A percentile compares a stretch with the other conserved stretches of the same genome.
Conservation (phyloP, 371 early-diverging fungal species). For the Dinochytrium kinnereticum region DNA sequence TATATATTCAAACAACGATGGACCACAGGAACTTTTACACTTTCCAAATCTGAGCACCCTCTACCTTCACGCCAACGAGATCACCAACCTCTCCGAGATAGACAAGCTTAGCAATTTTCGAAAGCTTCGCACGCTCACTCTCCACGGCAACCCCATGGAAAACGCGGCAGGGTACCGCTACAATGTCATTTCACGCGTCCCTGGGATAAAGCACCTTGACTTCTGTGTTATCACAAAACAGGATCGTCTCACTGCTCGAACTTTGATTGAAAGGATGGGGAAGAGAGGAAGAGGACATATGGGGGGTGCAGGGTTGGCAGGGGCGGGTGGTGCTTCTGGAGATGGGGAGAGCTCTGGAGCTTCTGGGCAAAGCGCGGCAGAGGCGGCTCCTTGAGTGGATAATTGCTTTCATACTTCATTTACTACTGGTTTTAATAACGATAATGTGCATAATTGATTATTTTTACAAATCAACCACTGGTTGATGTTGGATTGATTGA, state of each 20-base stretch:
- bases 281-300: constrained; percentile 8
- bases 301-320: constrained; percentile 1
- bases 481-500: too few relatives aligned
- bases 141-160: constrained; percentile 46
- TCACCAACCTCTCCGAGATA: constrained; percentile 29
- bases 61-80: constrained; percentile 43
- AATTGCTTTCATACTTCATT: too few relatives aligned
- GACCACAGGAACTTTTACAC: constrained; percentile 23
- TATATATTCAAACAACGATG: constrained; percentile 5
- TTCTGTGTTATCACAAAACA: constrained; percentile 46
- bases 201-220: constrained; percentile 40
- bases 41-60: constrained; percentile 34
- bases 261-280: constrained; percentile 1
- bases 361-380: not conserved
- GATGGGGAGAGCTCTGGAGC: not conserved
- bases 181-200: constrained; percentile 27
- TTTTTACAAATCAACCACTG: too few relatives aligned
- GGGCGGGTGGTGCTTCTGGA: not conserved
- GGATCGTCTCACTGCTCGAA: constrained; percentile 28
- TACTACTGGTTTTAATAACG: too few relatives aligned
- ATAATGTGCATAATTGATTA: too few relatives aligned
- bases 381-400: too few relatives aligned
- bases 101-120: constrained; percentile 33
- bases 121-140: constrained; percentile 32
- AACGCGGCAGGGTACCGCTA: constrained; percentile 34